phyloP scores from a whole-genome alignment of 2,329 filamentous ascomycete genomes.

The Cladosporium austrohemisphaericum region DNA sequence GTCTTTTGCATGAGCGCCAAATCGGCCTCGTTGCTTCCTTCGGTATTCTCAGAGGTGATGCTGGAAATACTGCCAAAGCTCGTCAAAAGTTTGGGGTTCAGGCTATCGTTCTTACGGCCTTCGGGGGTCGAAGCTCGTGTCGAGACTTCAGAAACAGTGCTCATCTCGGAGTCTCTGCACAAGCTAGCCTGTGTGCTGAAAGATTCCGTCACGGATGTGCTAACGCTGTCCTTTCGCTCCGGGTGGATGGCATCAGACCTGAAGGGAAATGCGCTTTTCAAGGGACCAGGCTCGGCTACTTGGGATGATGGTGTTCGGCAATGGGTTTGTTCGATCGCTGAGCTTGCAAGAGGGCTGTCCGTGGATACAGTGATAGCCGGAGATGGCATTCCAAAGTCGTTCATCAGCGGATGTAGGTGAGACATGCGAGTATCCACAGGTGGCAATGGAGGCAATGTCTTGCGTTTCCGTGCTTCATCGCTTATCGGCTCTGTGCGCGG shows the following conservation, averaged over 20 bases:
- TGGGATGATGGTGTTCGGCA: slow-evolving; percentile 1
- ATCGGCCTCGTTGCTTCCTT: slow-evolving; percentile 76
- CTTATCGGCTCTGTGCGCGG: background rate
- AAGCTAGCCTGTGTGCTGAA: slow-evolving; percentile 72
- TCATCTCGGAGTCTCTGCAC: slow-evolving; percentile 72
- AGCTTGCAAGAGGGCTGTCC: background rate
- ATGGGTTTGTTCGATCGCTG: background rate
- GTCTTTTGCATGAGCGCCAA: slow-evolving; percentile 85
- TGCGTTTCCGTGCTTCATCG: slow-evolving; percentile 10
- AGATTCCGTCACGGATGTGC: slow-evolving; percentile 72
- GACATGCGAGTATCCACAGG: slow-evolving; percentile 13
- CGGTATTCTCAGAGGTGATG: slow-evolving; percentile 61
- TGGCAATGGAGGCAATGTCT: slow-evolving; percentile 6
- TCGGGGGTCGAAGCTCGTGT: slow-evolving; percentile 88
- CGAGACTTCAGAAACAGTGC: slow-evolving; percentile 74
- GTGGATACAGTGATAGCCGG: slow-evolving; percentile 9
- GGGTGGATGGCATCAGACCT: slow-evolving; percentile 18
- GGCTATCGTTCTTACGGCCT: slow-evolving; percentile 47
- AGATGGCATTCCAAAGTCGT: slow-evolving; percentile 11
- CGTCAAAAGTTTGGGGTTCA: slow-evolving; percentile 54
- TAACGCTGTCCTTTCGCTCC: slow-evolving; percentile 61
- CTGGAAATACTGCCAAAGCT: slow-evolving; percentile 64
- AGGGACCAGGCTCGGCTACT: slow-evolving; percentile 2
- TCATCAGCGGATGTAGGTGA: slow-evolving; percentile 8
- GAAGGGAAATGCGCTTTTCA: slow-evolving; percentile 17